Evolutionary conservation across 169 alveolate species (phyloP).

Genomic region (Toxoplasma gondii): DNA sequence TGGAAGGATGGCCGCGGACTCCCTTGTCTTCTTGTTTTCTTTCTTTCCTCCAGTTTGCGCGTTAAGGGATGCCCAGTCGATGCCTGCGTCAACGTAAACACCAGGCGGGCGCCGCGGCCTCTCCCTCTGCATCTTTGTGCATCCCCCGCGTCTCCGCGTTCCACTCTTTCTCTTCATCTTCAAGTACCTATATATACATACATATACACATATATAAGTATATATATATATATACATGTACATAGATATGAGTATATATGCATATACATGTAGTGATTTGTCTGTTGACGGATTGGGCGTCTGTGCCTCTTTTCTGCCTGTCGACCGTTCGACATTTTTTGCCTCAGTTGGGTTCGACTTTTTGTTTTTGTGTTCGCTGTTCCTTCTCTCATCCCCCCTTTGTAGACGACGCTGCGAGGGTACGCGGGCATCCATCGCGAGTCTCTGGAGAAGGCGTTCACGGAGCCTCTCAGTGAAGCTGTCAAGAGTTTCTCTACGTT

Average conservation of each 20-base stretch:
- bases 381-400: slow-evolving; percentile 38
- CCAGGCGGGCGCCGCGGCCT: no score
- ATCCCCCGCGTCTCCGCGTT: no score
- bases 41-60: no score
- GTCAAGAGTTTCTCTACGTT: slow-evolving; percentile 84
- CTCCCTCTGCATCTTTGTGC: no score
- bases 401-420: slow-evolving; percentile 49
- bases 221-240: neutral
- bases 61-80: no score
- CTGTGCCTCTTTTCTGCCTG: neutral
- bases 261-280: slow-evolving; percentile 71
- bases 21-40: no score
- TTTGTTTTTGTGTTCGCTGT: slow-evolving; percentile 69
- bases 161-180: no score
- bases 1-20: no score
- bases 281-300: neutral
- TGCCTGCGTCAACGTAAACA: no score
- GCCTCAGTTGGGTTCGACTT: slow-evolving; percentile 64
- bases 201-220: neutral
- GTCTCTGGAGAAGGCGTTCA: slow-evolving; percentile 68
- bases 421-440: slow-evolving; percentile 77
- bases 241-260: slow-evolving; percentile 63
- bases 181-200: neutral
- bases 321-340: slow-evolving; percentile 70
- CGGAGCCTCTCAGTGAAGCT: slow-evolving; percentile 81